Conservation (phyloP, 2,329 filamentous ascomycete genomes). For the Colletotrichum incanum region DNA sequence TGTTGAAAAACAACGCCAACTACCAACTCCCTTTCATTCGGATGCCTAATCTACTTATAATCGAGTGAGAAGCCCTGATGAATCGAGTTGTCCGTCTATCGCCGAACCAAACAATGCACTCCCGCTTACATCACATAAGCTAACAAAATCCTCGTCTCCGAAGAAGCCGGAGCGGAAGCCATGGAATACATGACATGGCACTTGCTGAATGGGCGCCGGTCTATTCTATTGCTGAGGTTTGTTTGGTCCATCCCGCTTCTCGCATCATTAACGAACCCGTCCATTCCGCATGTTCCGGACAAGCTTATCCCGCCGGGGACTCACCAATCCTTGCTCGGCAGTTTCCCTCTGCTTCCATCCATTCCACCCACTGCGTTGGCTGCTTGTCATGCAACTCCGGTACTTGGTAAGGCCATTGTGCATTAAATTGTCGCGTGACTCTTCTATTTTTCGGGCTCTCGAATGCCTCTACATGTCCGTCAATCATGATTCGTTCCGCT, state of each 20-base stretch:
- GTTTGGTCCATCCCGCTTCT: conserved; percentile 15
- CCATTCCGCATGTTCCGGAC: conserved; percentile 41
- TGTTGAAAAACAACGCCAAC: background rate
- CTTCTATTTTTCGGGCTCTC: conserved; percentile 30
- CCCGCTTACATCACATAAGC: conserved; percentile 31
- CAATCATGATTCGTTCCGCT: conserved; percentile 39
- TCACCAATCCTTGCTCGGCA: conserved; percentile 31
- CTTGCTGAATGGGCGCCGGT: conserved; percentile 14
- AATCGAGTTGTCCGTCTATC: conserved; percentile 1
- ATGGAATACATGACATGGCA: conserved; percentile 19
- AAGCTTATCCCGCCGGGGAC: conserved; percentile 13
- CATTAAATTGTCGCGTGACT: conserved; percentile 40
- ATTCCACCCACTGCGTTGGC: background rate
- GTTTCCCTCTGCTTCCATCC: conserved; percentile 15
- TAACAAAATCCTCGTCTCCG: conserved; percentile 25
- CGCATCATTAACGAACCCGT: conserved; percentile 5
- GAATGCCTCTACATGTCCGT: conserved; percentile 23
- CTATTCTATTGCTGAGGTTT: conserved; percentile 19
- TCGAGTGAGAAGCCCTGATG: background rate
- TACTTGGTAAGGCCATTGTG: conserved; percentile 18
- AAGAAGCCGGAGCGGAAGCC: conserved; percentile 42
- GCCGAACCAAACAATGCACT: conserved; percentile 12
- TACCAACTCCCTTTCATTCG: background rate
- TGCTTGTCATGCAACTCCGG: background rate
- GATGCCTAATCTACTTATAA: conserved; percentile 33